Conservation (phyloP, 1,139 yeast species). For the Taphrina wiesneri region DNA sequence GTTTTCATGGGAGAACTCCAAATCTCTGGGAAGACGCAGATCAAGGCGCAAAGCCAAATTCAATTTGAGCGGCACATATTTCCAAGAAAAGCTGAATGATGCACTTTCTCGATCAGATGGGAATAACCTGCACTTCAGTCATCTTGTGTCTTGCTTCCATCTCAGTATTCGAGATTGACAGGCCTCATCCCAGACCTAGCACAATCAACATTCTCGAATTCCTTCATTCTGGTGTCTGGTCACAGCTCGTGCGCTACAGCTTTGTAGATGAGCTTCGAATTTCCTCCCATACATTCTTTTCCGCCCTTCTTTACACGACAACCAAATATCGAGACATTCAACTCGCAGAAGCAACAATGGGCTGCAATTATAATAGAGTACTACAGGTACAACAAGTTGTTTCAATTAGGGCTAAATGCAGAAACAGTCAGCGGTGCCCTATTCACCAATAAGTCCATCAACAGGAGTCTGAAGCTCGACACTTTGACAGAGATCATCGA, state of each 20-base stretch:
- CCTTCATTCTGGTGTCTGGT: too few species aligned
- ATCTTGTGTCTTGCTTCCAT: too few species aligned
- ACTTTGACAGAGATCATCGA: constrained; percentile 59
- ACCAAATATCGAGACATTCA: constrained; percentile 75
- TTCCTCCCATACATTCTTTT: constrained; percentile 63
- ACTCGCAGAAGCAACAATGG: constrained; percentile 70
- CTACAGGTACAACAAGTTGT: constrained; percentile 59
- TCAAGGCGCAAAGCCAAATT: not conserved
- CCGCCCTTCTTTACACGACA: constrained; percentile 93
- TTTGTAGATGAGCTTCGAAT: not conserved
- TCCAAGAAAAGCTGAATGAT: not conserved
- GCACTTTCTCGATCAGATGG: not conserved
- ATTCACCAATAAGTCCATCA: constrained; percentile 55
- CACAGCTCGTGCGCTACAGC: too few species aligned
- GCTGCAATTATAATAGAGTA: constrained; percentile 56
- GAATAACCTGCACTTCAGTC: not conserved
- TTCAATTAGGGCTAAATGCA: constrained; percentile 50
- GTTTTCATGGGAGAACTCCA: not conserved
- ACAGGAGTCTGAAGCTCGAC: constrained; percentile 53
- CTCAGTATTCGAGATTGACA: too few species aligned
- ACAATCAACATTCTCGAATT: too few species aligned
- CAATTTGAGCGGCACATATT: not conserved
- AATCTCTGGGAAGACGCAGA: not conserved
- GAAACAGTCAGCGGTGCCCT: constrained; percentile 43
- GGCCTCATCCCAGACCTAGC: too few species aligned